Percentiles rank a stretch among this genome's conserved stretches.
phyloP scores from a whole-genome alignment of 2,329 filamentous ascomycete species.

The Colletotrichum shisoi region DNA sequence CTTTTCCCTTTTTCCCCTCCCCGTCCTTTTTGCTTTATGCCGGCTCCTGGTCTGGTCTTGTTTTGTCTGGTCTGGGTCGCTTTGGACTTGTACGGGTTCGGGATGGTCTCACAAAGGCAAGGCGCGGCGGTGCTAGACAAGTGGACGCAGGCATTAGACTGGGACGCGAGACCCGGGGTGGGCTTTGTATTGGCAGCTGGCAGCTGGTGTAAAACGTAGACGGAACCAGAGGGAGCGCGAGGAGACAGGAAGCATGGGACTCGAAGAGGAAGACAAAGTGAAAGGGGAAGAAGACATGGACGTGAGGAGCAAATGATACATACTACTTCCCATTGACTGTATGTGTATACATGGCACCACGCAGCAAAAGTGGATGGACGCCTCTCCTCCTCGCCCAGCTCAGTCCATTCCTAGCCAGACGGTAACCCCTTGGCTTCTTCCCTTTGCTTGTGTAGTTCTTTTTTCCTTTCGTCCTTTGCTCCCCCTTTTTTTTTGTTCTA shows the following conservation, averaged over 20 bases:
- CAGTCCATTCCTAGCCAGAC: no score
- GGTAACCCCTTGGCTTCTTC: no score
- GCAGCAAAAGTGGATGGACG: no score
- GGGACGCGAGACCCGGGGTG: not conserved
- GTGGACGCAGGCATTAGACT: not conserved
- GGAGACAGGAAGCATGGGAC: not conserved
- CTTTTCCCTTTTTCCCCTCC: not conserved
- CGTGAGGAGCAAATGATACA: not conserved
- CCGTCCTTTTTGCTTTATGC: not conserved
- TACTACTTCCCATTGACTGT: no score
- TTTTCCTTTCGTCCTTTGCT: no score
- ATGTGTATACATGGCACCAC: no score
- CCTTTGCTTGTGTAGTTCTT: no score
- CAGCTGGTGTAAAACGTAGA: not conserved
- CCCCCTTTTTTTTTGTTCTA: no score
- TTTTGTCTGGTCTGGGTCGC: slow-evolving; percentile 13
- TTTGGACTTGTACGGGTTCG: slow-evolving; percentile 11
- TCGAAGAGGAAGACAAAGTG: not conserved
- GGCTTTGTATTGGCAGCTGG: slow-evolving; percentile 2
- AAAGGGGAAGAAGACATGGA: not conserved
- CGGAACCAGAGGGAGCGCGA: no score
- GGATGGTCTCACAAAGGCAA: slow-evolving; percentile 14
- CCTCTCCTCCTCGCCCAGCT: no score
- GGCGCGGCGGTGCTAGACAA: slow-evolving; percentile 1
- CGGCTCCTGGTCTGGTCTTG: slow-evolving; percentile 3